phyloP scores from a whole-genome alignment of 257 asterid genomes.

The Marsdenia floribunda region DNA sequence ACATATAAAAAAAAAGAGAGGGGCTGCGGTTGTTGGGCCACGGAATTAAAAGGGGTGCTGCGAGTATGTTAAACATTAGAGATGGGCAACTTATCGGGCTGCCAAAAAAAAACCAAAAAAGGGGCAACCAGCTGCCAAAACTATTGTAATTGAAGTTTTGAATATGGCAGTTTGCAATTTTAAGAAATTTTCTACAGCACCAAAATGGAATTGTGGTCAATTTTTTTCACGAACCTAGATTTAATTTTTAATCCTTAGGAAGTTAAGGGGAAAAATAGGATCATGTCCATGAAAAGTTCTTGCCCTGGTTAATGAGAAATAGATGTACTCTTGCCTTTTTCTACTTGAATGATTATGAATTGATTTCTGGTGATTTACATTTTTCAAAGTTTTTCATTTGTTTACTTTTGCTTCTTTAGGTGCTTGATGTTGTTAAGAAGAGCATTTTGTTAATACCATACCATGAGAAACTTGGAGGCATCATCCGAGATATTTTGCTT shows the following conservation, averaged over 20 bases:
- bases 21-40: too few relatives aligned
- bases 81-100: too few relatives aligned
- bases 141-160: neutral
- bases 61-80: too few relatives aligned
- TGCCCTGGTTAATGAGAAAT: neutral
- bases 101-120: too few relatives aligned
- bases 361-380: neutral
- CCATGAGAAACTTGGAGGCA: constrained; percentile 51
- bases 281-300: neutral
- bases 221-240: neutral
- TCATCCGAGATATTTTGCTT: constrained; percentile 55
- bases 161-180: neutral
- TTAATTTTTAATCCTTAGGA: neutral
- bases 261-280: neutral
- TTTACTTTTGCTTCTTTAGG: constrained; percentile 35
- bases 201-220: too few relatives aligned
- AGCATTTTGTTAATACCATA: constrained; percentile 46
- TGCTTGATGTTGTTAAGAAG: constrained; percentile 73
- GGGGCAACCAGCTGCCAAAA: too few relatives aligned
- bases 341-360: neutral
- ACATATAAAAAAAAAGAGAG: too few relatives aligned
- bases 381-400: neutral
- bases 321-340: neutral
- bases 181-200: neutral
- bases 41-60: too few relatives aligned